phyloP scores from a whole-genome alignment of 2,329 filamentous ascomycete genomes.

The Penicillium sp. region DNA sequence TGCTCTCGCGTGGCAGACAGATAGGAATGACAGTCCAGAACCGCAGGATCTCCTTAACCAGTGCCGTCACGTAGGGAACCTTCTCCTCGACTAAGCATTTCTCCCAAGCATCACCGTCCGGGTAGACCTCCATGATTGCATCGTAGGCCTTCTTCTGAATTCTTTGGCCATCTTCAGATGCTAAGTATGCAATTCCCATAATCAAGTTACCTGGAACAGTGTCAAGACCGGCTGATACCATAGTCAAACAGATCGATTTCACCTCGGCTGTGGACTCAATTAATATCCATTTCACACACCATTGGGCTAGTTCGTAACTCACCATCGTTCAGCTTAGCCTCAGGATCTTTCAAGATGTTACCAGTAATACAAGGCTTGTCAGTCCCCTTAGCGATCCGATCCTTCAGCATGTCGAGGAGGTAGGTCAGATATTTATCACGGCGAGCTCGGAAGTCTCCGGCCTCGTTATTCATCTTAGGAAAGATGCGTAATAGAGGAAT shows the following conservation, averaged over 20 bases:
- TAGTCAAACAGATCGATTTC: slow-evolving; percentile 77
- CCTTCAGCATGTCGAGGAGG: slow-evolving; percentile 60
- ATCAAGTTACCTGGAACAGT: slow-evolving; percentile 77
- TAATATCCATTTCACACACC: slow-evolving; percentile 27
- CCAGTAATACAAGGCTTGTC: slow-evolving; percentile 68
- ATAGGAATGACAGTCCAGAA: slow-evolving; percentile 80
- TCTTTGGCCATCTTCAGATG: slow-evolving; percentile 64
- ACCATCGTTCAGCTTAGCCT: slow-evolving; percentile 68
- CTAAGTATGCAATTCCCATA: slow-evolving; percentile 74
- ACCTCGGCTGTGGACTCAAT: slow-evolving; percentile 61
- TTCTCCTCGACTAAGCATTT: slow-evolving; percentile 71
- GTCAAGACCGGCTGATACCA: slow-evolving; percentile 78
- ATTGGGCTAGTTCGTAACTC: slow-evolving; percentile 23
- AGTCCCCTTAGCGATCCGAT: slow-evolving; percentile 60
- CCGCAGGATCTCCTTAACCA: slow-evolving; percentile 75
- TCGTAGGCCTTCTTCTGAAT: slow-evolving; percentile 69
- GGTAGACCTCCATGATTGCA: slow-evolving; percentile 70
- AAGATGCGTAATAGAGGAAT: slow-evolving; percentile 70
- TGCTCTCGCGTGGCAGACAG: slow-evolving; percentile 69
- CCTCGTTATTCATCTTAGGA: slow-evolving; percentile 61
- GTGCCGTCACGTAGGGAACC: slow-evolving; percentile 70
- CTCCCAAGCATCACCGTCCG: slow-evolving; percentile 73
- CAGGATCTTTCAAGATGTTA: slow-evolving; percentile 68
- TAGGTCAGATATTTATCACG: slow-evolving; percentile 65
- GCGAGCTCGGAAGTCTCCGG: slow-evolving; percentile 64